Conservation (phyloP, 1,284 basidiomycete genomes). For the Marasmius sp. region DNA sequence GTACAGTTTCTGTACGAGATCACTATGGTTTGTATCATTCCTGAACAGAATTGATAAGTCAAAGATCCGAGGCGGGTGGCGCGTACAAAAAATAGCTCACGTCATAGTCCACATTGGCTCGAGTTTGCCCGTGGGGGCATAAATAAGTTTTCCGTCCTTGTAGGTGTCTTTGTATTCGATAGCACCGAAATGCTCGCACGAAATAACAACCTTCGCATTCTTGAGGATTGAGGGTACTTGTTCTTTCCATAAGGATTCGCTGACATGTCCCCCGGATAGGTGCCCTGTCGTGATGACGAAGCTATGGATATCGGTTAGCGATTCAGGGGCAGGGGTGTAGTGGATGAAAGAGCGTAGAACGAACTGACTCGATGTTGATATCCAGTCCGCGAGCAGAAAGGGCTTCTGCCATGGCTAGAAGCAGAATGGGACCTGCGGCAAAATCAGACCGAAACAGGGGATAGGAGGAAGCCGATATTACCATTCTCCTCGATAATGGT, state of each 20-base stretch:
- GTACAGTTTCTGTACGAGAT: slow-evolving; percentile 22
- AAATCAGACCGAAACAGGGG: background rate
- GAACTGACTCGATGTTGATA: slow-evolving; percentile 26
- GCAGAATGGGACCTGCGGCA: slow-evolving; percentile 25
- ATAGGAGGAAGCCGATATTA: slow-evolving; percentile 6
- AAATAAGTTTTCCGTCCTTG: slow-evolving; percentile 19
- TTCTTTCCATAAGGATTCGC: slow-evolving; percentile 28
- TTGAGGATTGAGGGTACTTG: slow-evolving; percentile 21
- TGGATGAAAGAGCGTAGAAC: background rate
- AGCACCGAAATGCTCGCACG: slow-evolving; percentile 29
- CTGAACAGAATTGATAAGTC: slow-evolving; percentile 10
- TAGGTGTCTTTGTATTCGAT: slow-evolving; percentile 28
- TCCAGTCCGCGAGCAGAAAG: slow-evolving; percentile 20
- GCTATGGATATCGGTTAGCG: slow-evolving; percentile 10
- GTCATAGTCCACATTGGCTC: slow-evolving; percentile 34
- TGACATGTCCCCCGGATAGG: slow-evolving; percentile 25
- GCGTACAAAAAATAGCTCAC: slow-evolving; percentile 14
- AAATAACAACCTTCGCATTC: slow-evolving; percentile 25
- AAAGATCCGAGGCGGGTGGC: background rate
- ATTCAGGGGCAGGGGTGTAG: no score
- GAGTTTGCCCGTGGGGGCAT: slow-evolving; percentile 23
- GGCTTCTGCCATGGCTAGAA: slow-evolving; percentile 28
- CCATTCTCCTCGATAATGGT: slow-evolving; percentile 30
- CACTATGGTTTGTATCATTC: slow-evolving; percentile 21
- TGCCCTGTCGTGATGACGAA: slow-evolving; percentile 31